Percentiles rank a stretch among this genome's conserved stretches.
Evolutionary conservation across 2,329 filamentous ascomycete genomes (phyloP).

Genomic region (Mycosphaerella sp.): DNA sequence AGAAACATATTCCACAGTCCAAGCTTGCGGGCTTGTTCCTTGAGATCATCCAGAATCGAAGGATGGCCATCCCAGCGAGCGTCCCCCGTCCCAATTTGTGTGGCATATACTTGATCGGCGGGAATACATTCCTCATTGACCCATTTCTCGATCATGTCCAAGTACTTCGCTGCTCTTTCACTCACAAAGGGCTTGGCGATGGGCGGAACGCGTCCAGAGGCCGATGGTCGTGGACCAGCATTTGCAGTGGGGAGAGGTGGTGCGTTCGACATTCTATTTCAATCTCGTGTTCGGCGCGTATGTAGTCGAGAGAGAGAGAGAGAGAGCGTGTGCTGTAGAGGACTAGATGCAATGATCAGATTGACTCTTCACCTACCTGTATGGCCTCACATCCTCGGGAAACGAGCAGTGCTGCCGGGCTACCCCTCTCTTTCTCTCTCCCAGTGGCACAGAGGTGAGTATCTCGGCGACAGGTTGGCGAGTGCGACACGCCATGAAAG

Average conservation of each 20-base stretch:
- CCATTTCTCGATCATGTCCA: slow-evolving; percentile 84
- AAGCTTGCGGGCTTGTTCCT: slow-evolving; percentile 70
- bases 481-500: not conserved
- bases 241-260: slow-evolving; percentile 15
- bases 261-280: slow-evolving; percentile 15
- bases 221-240: slow-evolving; percentile 32
- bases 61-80: slow-evolving; percentile 76
- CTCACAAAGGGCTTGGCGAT: slow-evolving; percentile 64
- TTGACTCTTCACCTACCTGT: not conserved
- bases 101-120: slow-evolving; percentile 71
- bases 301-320: not conserved
- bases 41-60: slow-evolving; percentile 71
- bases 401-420: not conserved
- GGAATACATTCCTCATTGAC: slow-evolving; percentile 81
- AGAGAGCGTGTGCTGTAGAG: not conserved
- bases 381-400: not conserved
- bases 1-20: slow-evolving; percentile 99
- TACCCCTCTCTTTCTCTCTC: not conserved
- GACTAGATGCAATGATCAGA: not conserved
- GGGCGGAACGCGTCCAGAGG: slow-evolving; percentile 51
- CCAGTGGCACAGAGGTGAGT: not conserved
- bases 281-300: too few species aligned
- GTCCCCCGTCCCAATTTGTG: slow-evolving; percentile 71
- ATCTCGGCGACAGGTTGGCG: not conserved
- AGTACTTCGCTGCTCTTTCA: slow-evolving; percentile 71